A percentile compares a stretch with the other conserved stretches of the same genome.
These are phyloP conservation scores for Alternaria alternata DNA, from an alignment of 2,329 filamentous ascomycete genomes.

Conservation along the genomic window DNA sequence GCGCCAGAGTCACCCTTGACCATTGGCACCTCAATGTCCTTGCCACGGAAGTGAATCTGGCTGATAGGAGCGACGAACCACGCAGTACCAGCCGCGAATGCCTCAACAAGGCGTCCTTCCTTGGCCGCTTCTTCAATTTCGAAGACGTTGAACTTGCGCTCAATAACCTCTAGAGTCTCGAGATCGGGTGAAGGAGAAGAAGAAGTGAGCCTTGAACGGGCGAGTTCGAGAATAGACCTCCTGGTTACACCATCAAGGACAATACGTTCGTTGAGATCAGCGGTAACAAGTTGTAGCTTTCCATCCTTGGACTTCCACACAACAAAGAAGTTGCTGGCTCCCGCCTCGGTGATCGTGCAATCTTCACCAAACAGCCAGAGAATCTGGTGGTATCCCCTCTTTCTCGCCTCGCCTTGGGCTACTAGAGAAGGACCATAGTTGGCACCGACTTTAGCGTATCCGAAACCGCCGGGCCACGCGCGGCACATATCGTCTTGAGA, in stretches of 20 bases:
- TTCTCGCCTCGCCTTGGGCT: constrained; percentile 77
- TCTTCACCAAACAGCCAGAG: constrained; percentile 90
- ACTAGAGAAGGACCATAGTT: constrained; percentile 89
- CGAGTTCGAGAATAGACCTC: constrained; percentile 78
- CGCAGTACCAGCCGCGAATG: constrained; percentile 87
- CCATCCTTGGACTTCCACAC: constrained; percentile 75
- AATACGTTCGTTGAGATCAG: constrained; percentile 80
- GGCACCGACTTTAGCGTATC: constrained; percentile 89
- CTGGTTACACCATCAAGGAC: constrained; percentile 92
- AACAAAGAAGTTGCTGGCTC: constrained; percentile 91
- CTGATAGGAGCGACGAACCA: constrained; percentile 60
- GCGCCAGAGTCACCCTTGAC: constrained; percentile 51
- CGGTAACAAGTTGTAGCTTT: constrained; percentile 77
- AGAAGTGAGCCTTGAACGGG: constrained; percentile 65
- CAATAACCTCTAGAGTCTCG: constrained; percentile 71
- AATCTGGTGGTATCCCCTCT: constrained; percentile 82
- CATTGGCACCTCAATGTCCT: constrained; percentile 55
- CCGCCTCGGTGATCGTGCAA: constrained; percentile 85
- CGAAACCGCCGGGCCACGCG: constrained; percentile 93
- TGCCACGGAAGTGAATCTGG: constrained; percentile 56
- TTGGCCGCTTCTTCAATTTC: constrained; percentile 76
- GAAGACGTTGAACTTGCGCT: constrained; percentile 81
- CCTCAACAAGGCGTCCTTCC: constrained; percentile 81
- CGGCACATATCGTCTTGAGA: constrained; percentile 83
- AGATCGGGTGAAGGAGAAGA: constrained; percentile 37